Conservation (phyloP, 139 green algal species). For the Chlorella sorokiniana region DNA sequence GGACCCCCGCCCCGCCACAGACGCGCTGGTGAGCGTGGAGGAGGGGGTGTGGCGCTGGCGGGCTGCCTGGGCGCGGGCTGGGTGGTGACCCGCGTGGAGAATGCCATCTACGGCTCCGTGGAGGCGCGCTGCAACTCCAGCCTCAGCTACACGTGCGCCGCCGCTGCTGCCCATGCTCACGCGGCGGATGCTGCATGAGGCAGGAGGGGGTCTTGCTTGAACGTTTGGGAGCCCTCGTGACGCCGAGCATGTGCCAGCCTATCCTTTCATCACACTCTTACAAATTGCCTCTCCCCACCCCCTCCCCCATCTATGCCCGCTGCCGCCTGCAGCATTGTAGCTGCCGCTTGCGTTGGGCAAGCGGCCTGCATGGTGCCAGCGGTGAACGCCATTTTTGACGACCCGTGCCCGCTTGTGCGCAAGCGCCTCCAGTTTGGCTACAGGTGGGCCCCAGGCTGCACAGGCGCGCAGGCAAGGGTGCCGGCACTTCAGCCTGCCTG, state of each 20-base stretch:
- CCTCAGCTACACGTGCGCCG: not conserved
- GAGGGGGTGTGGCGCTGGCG: slow-evolving; percentile 12
- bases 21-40: slow-evolving; percentile 11
- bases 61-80: slow-evolving; percentile 2
- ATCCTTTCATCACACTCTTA: too few relatives aligned
- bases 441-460: not conserved
- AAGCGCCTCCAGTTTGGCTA: slow-evolving; percentile 15
- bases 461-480: not conserved
- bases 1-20: not conserved
- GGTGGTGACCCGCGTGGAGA: slow-evolving; percentile 1
- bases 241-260: too few relatives aligned
- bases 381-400: slow-evolving; percentile 6
- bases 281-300: too few relatives aligned
- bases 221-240: too few relatives aligned
- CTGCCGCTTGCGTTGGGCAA: not conserved
- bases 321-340: not conserved
- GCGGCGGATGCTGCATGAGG: not conserved
- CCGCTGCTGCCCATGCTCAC: not conserved
- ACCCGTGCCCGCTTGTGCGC: slow-evolving; percentile 1
- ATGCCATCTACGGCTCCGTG: slow-evolving; percentile 11
- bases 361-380: slow-evolving; percentile 13
- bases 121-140: slow-evolving; percentile 7
- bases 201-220: too few relatives aligned
- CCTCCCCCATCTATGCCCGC: too few relatives aligned
- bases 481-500: not conserved